These are phyloP conservation scores for Mortierella alpina DNA, from an alignment of 192 early-diverging fungal genomes.

Conservation along the genomic window DNA sequence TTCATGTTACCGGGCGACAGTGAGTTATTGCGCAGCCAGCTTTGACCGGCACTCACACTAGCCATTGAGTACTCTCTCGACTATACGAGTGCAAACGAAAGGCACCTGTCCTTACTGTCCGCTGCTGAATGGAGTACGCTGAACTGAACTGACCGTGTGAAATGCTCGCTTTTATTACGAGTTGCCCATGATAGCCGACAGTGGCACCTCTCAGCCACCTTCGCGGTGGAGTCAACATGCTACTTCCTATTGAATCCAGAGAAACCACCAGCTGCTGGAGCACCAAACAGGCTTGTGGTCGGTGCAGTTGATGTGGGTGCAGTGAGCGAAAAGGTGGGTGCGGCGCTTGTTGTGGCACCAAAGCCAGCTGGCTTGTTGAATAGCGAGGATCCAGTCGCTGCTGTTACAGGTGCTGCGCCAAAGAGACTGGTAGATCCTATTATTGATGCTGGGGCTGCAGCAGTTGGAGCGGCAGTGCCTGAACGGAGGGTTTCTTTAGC, in stretches of 20 bases:
- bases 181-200: no score
- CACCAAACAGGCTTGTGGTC: constrained; percentile 7
- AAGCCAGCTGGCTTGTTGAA: not conserved
- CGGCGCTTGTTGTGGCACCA: not conserved
- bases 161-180: no score
- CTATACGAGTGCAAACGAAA: no score
- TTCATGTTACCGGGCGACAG: no score
- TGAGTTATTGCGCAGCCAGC: no score
- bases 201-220: no score
- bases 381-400: not conserved
- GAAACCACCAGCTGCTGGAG: not conserved
- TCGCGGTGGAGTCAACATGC: no score
- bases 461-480: not conserved
- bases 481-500: constrained; percentile 39
- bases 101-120: no score
- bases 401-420: not conserved
- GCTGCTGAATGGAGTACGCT: no score
- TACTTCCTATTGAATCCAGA: not conserved
- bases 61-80: no score
- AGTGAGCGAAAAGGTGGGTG: constrained; percentile 13
- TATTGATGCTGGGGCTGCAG: constrained; percentile 3
- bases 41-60: no score
- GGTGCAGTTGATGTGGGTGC: constrained; percentile 10
- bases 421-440: constrained; percentile 3
- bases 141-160: no score